Evolutionary conservation across 305 asterid genomes (phyloP).

Genomic region (Ajuga reptans): DNA sequence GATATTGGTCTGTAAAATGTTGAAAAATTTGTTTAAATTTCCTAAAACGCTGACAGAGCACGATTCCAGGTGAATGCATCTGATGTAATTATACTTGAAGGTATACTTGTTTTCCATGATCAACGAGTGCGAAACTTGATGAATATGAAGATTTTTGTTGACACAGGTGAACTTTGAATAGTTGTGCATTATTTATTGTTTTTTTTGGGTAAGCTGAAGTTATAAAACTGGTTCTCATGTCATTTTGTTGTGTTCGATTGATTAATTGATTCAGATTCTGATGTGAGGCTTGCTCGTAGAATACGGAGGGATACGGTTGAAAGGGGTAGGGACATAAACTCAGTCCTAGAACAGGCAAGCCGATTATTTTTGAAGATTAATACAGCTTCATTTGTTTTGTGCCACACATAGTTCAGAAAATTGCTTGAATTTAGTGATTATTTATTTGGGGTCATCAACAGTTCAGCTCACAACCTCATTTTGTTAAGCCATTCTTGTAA

Average conservation of each 20-base stretch:
- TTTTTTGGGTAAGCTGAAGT: neutral
- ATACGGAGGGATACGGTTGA: conserved; percentile 93
- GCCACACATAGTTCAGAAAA: neutral
- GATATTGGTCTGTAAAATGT: neutral
- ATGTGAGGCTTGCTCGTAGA: conserved; percentile 99
- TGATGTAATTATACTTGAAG: conserved; percentile 91
- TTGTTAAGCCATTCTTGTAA: neutral
- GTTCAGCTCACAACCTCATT: neutral
- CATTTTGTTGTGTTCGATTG: neutral
- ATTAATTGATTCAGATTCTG: conserved; percentile 57
- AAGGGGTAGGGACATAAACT: conserved; percentile 92
- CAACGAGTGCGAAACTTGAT: conserved; percentile 80
- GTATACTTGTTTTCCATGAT: conserved; percentile 93
- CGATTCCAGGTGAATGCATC: conserved; percentile 79
- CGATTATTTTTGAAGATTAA: conserved; percentile 1
- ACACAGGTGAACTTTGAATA: conserved; percentile 59
- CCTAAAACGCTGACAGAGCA: neutral
- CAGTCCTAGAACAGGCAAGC: conserved; percentile 92
- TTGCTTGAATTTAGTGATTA: neutral
- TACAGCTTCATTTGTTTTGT: neutral
- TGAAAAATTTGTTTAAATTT: neutral
- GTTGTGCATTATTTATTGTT: conserved; percentile 3
- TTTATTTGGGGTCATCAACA: neutral
- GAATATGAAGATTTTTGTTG: conserved; percentile 98
- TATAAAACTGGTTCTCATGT: neutral